Evolutionary conservation across 2,329 filamentous ascomycete genomes (phyloP).

Genomic region (Pseudogymnoascus sp.): DNA sequence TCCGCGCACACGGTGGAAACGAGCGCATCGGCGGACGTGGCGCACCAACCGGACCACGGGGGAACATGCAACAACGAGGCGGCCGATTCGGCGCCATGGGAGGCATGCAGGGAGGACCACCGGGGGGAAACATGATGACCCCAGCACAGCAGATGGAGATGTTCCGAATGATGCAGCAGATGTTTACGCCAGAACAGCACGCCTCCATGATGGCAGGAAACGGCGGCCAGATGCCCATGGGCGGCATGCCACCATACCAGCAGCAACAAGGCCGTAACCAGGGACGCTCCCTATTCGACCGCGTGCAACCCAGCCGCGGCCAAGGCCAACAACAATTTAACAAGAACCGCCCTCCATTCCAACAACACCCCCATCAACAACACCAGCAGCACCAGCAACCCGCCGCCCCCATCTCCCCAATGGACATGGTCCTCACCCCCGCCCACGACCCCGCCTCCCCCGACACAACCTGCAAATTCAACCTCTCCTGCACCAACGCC

Average conservation of each 20-base stretch:
- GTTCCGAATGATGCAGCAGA: slow-evolving; percentile 73
- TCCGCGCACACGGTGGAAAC: slow-evolving; percentile 61
- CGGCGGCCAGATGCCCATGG: slow-evolving; percentile 40
- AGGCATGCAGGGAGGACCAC: slow-evolving; percentile 31
- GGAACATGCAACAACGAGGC: slow-evolving; percentile 30
- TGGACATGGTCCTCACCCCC: slow-evolving; percentile 57
- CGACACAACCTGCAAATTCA: slow-evolving; percentile 77
- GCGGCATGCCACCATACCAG: slow-evolving; percentile 41
- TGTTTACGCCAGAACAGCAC: slow-evolving; percentile 46
- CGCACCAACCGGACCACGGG: slow-evolving; percentile 63
- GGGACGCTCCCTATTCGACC: slow-evolving; percentile 63
- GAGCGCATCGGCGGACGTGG: slow-evolving; percentile 72
- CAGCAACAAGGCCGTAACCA: slow-evolving; percentile 32
- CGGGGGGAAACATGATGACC: slow-evolving; percentile 43
- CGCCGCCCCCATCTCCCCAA: slow-evolving; percentile 26
- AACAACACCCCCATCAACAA: slow-evolving; percentile 16
- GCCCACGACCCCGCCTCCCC: slow-evolving; percentile 49
- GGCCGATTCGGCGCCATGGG: slow-evolving; percentile 32
- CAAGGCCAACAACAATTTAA: slow-evolving; percentile 6
- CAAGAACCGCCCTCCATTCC: neutral
- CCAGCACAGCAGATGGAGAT: slow-evolving; percentile 65
- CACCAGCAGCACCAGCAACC: neutral
- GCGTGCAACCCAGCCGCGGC: slow-evolving; percentile 43
- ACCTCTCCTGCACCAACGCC: slow-evolving; percentile 76
- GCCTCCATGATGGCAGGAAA: slow-evolving; percentile 44